Conservation (phyloP, 75 land plant species). For the Azolla pinnata region DNA sequence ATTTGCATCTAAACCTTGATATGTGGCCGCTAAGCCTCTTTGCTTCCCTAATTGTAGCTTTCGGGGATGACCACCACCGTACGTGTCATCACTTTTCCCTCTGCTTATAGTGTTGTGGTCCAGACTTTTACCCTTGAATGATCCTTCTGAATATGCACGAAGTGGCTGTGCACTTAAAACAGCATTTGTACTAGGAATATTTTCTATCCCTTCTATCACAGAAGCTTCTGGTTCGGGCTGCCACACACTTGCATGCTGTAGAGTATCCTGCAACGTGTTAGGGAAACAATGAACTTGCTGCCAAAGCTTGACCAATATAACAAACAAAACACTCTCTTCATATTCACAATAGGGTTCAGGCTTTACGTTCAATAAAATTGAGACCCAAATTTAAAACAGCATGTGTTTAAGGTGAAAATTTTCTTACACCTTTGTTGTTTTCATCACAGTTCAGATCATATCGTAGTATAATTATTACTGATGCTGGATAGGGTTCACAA, state of each 20-base stretch:
- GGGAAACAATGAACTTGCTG: too few species aligned
- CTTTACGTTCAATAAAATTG: too few species aligned
- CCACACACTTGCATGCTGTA: constrained; percentile 5
- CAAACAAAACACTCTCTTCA: too few species aligned
- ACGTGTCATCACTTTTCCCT: constrained; percentile 3
- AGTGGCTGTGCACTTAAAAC: constrained; percentile 2
- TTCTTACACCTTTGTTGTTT: too few species aligned
- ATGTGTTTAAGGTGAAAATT: too few species aligned
- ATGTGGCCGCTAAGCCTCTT: constrained; percentile 9
- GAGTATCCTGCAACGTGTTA: constrained; percentile 6
- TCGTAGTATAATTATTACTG: too few species aligned
- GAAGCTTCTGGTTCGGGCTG: constrained; percentile 5
- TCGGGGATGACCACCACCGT: background rate
- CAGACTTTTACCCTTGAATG: constrained; percentile 7
- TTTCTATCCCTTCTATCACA: constrained; percentile 7
- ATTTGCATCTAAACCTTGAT: constrained; percentile 18
- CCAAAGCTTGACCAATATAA: too few species aligned
- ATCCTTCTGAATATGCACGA: background rate
- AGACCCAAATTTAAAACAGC: too few species aligned
- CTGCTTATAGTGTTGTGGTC: constrained; percentile 5
- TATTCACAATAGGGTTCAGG: too few species aligned
- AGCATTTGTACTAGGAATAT: background rate
- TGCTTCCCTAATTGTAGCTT: constrained; percentile 1
- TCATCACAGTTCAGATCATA: too few species aligned
- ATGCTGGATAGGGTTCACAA: too few species aligned